Base-by-base conservation (phyloP, 2,329 filamentous ascomycete species). In the Colletotrichum tanaceti region DNA sequence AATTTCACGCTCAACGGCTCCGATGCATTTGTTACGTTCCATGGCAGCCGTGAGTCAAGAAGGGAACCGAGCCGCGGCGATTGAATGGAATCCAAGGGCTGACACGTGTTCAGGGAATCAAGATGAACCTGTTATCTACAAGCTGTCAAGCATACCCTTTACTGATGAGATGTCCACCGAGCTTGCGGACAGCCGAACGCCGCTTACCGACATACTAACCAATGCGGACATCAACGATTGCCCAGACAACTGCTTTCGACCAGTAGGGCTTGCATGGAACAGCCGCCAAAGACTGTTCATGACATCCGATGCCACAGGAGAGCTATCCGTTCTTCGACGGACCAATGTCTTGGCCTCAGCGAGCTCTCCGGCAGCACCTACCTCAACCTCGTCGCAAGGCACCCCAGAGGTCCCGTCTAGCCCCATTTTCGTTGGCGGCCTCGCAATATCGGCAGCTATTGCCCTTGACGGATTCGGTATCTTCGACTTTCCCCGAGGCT, bases 21-120 rank as follows among this genome's bases (percentile, higher is more conserved):
- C 14, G 83, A 82, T 4, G 88, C 87, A 2, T 90, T 85, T 77
- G 80, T 92, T 32, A 80, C 87, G 0, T 89, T 91, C 75, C 89
- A 90, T 74, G 89, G 89, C 13, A 89, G 85, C 75, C 91, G 89
- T 89, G 77, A 78, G 76, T 76, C 50, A 22, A 14, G 28, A 53
- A 38, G 10, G n/a, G 11, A 55, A 9, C 41, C 55, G 13, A 18
- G n/a, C 18, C 35, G 13, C 22, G 13, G 10, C 44, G 22, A 41
- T 46, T 73, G 3, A 65, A 62, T 28, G 66, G 10, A 16, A 60
- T 68, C 71, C 5, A 5, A 7, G 32, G 16, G 20, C 50, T 50
- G 32, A 65, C 32, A n/a, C 3, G 14, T 24, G 24, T 3, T 14
- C 39, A 83, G 81, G 80, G 80, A 77, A 83, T 73, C 78, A 79